These are phyloP conservation scores for Malus hybrid DNA, from an alignment of 331 rosid species.

Conservation along the genomic window DNA sequence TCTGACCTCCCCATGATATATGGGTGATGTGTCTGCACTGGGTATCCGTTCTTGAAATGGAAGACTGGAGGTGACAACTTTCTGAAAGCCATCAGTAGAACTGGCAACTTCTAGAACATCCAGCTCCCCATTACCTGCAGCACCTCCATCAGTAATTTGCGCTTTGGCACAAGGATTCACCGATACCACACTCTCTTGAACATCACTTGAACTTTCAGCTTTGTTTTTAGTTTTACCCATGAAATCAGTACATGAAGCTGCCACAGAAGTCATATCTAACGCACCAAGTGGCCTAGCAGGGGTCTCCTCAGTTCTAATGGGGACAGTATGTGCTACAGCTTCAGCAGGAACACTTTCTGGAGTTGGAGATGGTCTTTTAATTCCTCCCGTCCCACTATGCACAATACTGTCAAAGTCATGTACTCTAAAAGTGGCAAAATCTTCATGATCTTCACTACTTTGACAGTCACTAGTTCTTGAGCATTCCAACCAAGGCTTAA, in stretches of 20 bases:
- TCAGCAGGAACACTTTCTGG: conserved; percentile 16
- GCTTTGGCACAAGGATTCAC: conserved; percentile 14
- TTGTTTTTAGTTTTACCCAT: conserved; percentile 4
- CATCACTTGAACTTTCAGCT: conserved; percentile 22
- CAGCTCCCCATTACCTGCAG: conserved; percentile 6
- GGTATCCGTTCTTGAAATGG: conserved; percentile 17
- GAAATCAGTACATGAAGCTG: background rate
- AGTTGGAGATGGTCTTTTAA: conserved; percentile 16
- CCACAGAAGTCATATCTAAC: conserved; percentile 15
- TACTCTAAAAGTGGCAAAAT: conserved; percentile 15
- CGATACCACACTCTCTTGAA: conserved; percentile 19
- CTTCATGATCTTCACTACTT: conserved; percentile 7
- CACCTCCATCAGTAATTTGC: conserved; percentile 13
- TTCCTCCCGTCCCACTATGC: conserved; percentile 3
- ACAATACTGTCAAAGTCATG: conserved; percentile 3
- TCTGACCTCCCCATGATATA: conserved; percentile 21
- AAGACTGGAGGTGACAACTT: background rate
- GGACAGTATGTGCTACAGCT: conserved; percentile 9
- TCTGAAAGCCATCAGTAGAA: conserved; percentile 9
- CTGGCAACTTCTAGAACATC: conserved; percentile 13
- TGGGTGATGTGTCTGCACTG: conserved; percentile 10
- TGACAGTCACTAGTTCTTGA: conserved; percentile 18
- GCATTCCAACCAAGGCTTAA: conserved; percentile 22
- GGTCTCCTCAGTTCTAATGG: conserved; percentile 16
- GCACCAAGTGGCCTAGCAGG: conserved; percentile 13